Conservation (phyloP, 768 basidiomycete genomes). For the Suillus decipiens region DNA sequence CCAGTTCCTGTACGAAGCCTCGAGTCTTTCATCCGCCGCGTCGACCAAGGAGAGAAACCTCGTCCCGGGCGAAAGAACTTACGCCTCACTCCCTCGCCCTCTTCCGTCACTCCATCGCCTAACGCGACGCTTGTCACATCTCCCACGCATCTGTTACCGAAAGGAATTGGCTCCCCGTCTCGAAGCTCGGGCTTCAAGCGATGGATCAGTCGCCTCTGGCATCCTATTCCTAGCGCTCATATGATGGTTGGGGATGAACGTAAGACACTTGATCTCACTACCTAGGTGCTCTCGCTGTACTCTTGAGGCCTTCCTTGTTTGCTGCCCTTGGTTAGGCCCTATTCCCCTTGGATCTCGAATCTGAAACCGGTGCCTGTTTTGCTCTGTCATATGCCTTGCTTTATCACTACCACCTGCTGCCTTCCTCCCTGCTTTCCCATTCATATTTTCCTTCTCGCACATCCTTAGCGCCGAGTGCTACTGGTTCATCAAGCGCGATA, state of each 20-base stretch:
- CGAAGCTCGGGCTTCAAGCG: constrained; percentile 7
- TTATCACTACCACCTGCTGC: background rate
- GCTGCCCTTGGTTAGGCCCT: background rate
- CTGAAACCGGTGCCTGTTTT: background rate
- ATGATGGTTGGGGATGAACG: constrained; percentile 8
- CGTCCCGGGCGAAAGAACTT: background rate
- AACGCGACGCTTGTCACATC: constrained; percentile 10
- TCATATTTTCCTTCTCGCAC: background rate
- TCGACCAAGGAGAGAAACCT: background rate
- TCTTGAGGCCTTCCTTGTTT: background rate
- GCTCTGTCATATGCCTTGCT: constrained; percentile 1
- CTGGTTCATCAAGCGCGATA: constrained; percentile 1
- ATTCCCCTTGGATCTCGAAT: background rate
- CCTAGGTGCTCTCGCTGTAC: background rate
- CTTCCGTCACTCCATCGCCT: background rate
- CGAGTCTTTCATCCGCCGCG: constrained; percentile 1
- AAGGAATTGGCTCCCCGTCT: background rate
- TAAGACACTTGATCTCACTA: constrained; percentile 10
- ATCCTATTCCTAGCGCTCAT: constrained; percentile 9
- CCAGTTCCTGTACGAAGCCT: background rate
- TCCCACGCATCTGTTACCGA: background rate
- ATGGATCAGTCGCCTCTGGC: constrained; percentile 12
- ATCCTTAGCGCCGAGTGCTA: background rate
- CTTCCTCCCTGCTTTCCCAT: background rate
- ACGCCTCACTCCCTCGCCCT: background rate